phyloP scores from a whole-genome alignment of 192 early-diverging fungal species.

The Allomyces javanicus region DNA sequence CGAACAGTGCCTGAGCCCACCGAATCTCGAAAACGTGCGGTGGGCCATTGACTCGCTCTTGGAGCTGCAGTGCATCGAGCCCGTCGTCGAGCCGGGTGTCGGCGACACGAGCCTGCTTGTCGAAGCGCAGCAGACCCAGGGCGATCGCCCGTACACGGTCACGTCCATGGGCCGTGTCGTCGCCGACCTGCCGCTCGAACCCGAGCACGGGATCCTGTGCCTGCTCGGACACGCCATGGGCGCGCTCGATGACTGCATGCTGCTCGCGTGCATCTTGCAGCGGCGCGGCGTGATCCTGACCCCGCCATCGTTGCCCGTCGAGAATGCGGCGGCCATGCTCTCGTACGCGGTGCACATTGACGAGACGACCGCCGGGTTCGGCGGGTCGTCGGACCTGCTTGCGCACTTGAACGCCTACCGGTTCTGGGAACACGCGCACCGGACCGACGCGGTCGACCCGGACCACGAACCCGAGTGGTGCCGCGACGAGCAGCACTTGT shows the following conservation, averaged over 20 bases:
- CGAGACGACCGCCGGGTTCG: slow-evolving; percentile 2
- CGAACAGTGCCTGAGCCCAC: slow-evolving; percentile 7
- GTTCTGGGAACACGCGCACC: slow-evolving; percentile 10
- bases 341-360: slow-evolving; percentile 7
- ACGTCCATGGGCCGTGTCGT: slow-evolving; percentile 9
- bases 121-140: neutral
- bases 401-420: slow-evolving; percentile 11
- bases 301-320: slow-evolving; percentile 6
- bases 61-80: slow-evolving; percentile 10
- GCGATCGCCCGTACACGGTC: slow-evolving; percentile 6
- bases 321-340: slow-evolving; percentile 8
- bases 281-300: slow-evolving; percentile 10
- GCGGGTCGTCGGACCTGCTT: slow-evolving; percentile 11
- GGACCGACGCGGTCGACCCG: slow-evolving; percentile 5
- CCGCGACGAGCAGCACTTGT: slow-evolving; percentile 8
- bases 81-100: slow-evolving; percentile 3
- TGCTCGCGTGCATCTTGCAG: slow-evolving; percentile 11
- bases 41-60: slow-evolving; percentile 8
- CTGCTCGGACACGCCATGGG: slow-evolving; percentile 9
- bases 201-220: slow-evolving; percentile 10
- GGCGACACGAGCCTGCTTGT: neutral
- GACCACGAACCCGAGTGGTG: slow-evolving; percentile 9
- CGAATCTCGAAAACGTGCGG: slow-evolving; percentile 8
- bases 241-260: slow-evolving; percentile 5
- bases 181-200: slow-evolving; percentile 9